phyloP scores from a whole-genome alignment of 148 eudicot genomes.

The Chenopodium berlandieri region DNA sequence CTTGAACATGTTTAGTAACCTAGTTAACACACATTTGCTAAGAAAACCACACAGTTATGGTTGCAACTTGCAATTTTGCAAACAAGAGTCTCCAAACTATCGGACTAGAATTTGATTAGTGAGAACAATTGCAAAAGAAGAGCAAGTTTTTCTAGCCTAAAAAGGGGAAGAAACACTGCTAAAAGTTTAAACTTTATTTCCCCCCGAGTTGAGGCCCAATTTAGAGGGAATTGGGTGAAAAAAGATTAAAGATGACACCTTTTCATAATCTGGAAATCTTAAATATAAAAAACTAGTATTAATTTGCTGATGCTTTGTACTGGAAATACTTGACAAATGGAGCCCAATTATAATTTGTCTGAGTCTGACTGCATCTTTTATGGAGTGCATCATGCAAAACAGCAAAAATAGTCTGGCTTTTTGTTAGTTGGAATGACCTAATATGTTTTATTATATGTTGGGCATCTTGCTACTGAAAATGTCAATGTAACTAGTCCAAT shows the following conservation, averaged over 20 bases:
- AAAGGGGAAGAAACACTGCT: slow-evolving; percentile 3
- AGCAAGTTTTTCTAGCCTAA: background rate
- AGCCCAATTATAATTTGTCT: slow-evolving; percentile 14
- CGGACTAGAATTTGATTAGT: background rate
- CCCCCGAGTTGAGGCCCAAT: background rate
- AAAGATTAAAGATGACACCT: slow-evolving; percentile 21
- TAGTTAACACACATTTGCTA: background rate
- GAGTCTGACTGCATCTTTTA: slow-evolving; percentile 14
- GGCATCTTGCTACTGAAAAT: slow-evolving; percentile 12
- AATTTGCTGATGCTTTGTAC: slow-evolving; percentile 19
- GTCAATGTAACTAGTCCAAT: slow-evolving; percentile 5
- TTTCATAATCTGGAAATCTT: slow-evolving; percentile 10
- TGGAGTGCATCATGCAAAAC: slow-evolving; percentile 10
- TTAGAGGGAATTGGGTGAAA: background rate
- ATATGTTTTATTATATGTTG: slow-evolving; percentile 19
- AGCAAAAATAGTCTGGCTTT: slow-evolving; percentile 17
- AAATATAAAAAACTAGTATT: background rate
- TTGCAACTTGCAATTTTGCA: background rate
- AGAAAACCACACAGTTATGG: no score
- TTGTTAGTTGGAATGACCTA: background rate
- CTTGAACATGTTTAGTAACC: background rate
- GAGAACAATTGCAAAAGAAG: background rate
- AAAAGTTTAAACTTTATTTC: background rate
- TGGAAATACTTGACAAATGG: slow-evolving; percentile 11
- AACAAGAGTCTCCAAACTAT: background rate